Conservation (phyloP, 176 grass and related monocot species). For the Hordeum vulgare region DNA sequence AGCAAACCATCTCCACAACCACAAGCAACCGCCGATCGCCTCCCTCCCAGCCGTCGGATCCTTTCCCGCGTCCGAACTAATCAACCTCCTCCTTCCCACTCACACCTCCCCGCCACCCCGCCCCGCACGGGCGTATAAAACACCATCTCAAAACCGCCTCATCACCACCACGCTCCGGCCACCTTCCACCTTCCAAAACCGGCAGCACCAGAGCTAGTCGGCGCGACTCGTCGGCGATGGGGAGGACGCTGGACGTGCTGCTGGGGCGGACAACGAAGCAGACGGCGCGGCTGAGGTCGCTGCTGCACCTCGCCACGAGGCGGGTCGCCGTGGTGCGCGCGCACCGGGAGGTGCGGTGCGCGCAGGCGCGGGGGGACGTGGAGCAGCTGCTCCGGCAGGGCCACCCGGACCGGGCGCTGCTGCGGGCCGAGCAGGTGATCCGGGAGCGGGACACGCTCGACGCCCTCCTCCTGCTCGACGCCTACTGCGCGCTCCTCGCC, state of each 20-base stretch:
- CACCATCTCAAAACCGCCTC: not conserved
- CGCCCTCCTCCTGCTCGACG: conserved; percentile 45
- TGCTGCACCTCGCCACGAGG: conserved; percentile 36
- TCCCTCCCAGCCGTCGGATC: not conserved
- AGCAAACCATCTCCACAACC: conserved; percentile 22
- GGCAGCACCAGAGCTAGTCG: not conserved
- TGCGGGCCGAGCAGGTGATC: conserved; percentile 74
- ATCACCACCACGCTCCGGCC: not conserved
- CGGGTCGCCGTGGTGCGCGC: conserved; percentile 54
- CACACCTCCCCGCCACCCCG: conserved; percentile 12
- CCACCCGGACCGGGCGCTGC: conserved; percentile 67
- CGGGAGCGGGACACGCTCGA: conserved; percentile 72
- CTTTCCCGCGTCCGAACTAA: not conserved
- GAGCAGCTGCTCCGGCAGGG: conserved; percentile 77
- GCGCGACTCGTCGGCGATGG: conserved; percentile 12
- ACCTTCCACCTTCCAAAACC: not conserved
- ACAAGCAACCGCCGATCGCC: not conserved
- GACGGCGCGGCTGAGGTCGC: conserved; percentile 46
- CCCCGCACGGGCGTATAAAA: conserved; percentile 14
- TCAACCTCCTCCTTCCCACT: not conserved
- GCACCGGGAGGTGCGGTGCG: conserved; percentile 52
- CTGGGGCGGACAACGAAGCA: conserved; percentile 63
- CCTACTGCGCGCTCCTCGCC: conserved; percentile 54
- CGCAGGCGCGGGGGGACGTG: conserved; percentile 59
- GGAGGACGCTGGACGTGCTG: conserved; percentile 68